Base-by-base conservation (phyloP, 1,284 basidiomycete species). In the Apiotrichum porosum region DNA sequence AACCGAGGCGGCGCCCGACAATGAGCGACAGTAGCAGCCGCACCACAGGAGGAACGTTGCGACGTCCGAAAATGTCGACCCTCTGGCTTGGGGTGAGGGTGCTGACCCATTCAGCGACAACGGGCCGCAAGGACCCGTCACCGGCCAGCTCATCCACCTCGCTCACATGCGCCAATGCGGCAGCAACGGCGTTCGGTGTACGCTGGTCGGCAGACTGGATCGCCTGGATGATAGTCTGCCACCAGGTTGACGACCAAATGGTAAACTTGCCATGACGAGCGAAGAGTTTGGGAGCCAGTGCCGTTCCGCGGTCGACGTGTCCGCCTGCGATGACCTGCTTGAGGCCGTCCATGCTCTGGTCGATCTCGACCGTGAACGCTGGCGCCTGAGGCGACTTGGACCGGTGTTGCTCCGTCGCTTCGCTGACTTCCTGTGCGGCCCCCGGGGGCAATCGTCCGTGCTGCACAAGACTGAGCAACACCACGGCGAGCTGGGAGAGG, bases 191-290 rank as follows among this genome's bases (percentile, higher is more conserved):
- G 12, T 47, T 22, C 2, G 44, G 35, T 46, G 57, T 51, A 31
- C 41, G 37, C 13, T 45, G 35, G 4, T 54, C 47, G 3, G 49
- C 47, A 1, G 53, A 33, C 34, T 58, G 56, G 5, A 66, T 44
- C 8, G 57, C 52, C 19, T 57, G 46, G n/a, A 65, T 43, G 36
- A 68, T 41, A 1, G 51, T 55, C 10, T 50, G 22, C 67, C 67
- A 69, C 67, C 67, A 69, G 4, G 41, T 37, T 4, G 40, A 17
- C 4, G 56, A 54, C 67, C 67, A 69, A 2, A 32, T 22, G 2
- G 39, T 26, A 37, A 66, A 68, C 33, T 57, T 50, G 31, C 67
- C 65, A 48, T 68, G 63, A 5, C 63, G 57, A 1, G 43, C 45
- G 35, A 61, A 64, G 26, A 69, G 44, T 37, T 63, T 62, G 1